Base-by-base conservation (phyloP, 371 early-diverging fungal species). In the Zychaea mexicana region DNA sequence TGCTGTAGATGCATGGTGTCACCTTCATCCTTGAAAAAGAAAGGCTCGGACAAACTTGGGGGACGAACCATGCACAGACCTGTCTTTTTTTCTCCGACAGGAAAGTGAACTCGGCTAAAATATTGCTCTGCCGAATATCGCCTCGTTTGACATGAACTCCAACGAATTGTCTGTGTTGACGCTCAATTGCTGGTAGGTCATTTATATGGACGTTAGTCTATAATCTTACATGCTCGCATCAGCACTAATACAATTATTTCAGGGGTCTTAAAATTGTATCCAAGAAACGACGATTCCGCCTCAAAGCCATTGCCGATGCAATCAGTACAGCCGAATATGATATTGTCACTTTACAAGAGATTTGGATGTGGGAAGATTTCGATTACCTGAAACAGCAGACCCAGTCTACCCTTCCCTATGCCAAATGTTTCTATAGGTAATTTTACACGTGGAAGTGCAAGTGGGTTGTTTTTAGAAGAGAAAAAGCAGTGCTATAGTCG, bases 261-360 rank as follows among this genome's bases (percentile, higher is more conserved):
- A 84, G 89, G 89, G 86, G 88, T 4, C 74, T 89, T 32, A 72
- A 76, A 38, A 57, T 81, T 47, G 76, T 86, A 24, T 76, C 87
- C 9, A 80, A 81, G 45, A 46, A 85, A 52, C 77, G 85, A 2
- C 58, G 68, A 36, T 69, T 74, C 22, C 80, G 89, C 1, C 62
- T 88, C 27, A 42, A 58, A 22, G 85, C 86, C 2, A 88, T 88
- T 68, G 89, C 82, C 28, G 72, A 79, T 19, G 62, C 71, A 24
- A 61, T 88, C n/a, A 62, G 74, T 22, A 47, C 61, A 15, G 36
- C 72, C 10, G 52, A 70, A 2, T 79, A 83, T 58, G 86, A 87
- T 38, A 79, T 88, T 64, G 84, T 88, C 1, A 84, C 88, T 0
- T 70, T 88, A 17, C 89, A 88, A 61, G 89, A 88, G 59, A 74